Evolutionary conservation across 2,329 filamentous ascomycete genomes (phyloP), one percentile per base, ranked within the genome.

Genomic region (Cadophora sp.): DNA sequence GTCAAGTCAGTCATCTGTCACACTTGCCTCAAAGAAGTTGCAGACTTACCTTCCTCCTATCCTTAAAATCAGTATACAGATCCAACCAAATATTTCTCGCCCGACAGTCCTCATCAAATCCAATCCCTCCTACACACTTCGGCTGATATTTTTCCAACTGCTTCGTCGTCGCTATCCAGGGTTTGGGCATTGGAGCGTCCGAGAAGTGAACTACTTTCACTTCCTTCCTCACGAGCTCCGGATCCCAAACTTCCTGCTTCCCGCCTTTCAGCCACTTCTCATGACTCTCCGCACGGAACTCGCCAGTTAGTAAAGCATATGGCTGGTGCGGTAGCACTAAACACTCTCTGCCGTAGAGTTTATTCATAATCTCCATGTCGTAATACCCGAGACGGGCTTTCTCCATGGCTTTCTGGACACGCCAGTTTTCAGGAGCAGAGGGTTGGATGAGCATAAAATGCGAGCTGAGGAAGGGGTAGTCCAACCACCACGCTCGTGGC

Each of bases 181-280:
- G 87, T 71, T 89, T 88, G 3, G 84, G 84, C 61, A 87, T 68
- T 2, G 87, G 87, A 82, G 83, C 85, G 74, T 89, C 87, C 22
- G 82, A 84, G 74, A 89, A 89, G 74, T 89, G 86, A 4, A 89
- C 81, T 1, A 87, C 78, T 65, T 85, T 87, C 2, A 86, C 84
- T 69, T 87, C 83, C 4, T 78, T 75, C 39, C 83, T 74, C 2
- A 80, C 80, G 45, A 76, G 77, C 27, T 86, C 81, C 0, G 85
- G 79, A 73, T 87, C 82, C 85, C 86, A 89, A 5, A 66, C 71
- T 36, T 78, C 71, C 36, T 78, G 76, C 58, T 78, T 80, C 33
- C 78, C 76, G 0, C 84, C 84, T 5, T 87, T 72, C 68, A 84
- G 88, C 0, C 77, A 76, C 0, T 71, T 85, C 18, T 84, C 77